Evolutionary conservation across 768 basidiomycete species (phyloP), one percentile per base, ranked within the genome.

Genomic region (Xanthoconium stramineum): DNA sequence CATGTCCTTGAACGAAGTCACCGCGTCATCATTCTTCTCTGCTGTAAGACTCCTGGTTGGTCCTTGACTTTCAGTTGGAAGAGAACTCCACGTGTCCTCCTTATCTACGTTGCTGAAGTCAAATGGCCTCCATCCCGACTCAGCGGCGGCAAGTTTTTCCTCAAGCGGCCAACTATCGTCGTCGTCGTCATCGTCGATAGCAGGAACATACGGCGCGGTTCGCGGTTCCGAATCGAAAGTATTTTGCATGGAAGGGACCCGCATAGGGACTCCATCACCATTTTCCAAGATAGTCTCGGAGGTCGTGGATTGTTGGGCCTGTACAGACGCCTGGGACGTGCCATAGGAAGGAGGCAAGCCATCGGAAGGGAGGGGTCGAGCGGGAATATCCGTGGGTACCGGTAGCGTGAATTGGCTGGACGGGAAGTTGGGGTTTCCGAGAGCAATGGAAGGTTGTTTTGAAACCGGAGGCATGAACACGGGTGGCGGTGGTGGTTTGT

Each of bases 121-220:
- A 60, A 84, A 85, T 45, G 79, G 75, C 15, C 80, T 81, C 89
- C 89, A 90, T 56, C 78, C 73, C 53, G 72, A 79, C 36, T 80
- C 75, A 11, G 75, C 78, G 38, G 76, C 75, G 1, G 79, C 74
- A 53, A 86, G 69, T 60, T 83, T 86, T 60, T 86, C 86, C 39
- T 87, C 83, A 29, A 88, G 71, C 11, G 85, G 86, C 88, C 88
- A 91, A 65, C 88, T 89, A 63, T 90, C 88, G 11, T 80, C 79
- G 50, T 66, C 64, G 59, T 89, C 88, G 44, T 84, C 83, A 14
- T 69, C 68, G 45, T 84, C 83, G 32, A 29, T 44, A 9, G 24
- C 47, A n/a, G 20, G 15, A 20, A 38, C n/a, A 17, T 29, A 47
- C 30, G 24, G 53, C 24, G 29, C 45, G 9, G 56, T 37, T 24